A percentile compares a stretch with the other conserved stretches of the same genome.
Evolutionary conservation across 345 rosid genomes (phyloP).

Genomic region (Populus alba): DNA sequence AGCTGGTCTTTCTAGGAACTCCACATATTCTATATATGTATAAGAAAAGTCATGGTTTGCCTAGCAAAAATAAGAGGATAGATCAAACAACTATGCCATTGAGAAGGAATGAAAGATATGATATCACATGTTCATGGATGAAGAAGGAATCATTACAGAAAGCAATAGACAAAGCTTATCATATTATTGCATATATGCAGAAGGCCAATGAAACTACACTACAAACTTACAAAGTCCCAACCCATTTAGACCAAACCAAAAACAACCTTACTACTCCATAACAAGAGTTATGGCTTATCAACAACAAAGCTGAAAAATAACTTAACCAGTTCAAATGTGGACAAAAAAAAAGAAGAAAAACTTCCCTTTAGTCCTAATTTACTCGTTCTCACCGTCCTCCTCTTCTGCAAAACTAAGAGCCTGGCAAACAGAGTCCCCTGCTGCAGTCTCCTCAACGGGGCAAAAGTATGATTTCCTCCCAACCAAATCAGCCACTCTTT

Average conservation of each 20-base stretch:
- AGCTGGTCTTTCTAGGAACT: too few species aligned
- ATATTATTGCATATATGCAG: conserved; percentile 9
- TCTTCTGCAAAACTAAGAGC: conserved; percentile 18
- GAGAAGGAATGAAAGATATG: not conserved
- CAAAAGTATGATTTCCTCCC: conserved; percentile 55
- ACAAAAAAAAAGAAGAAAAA: not conserved
- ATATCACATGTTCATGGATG: not conserved
- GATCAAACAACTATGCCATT: not conserved
- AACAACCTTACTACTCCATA: not conserved
- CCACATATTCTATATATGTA: too few species aligned
- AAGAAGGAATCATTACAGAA: not conserved
- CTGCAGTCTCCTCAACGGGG: conserved; percentile 9
- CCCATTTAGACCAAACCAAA: not conserved
- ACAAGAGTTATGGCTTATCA: conserved; percentile 15
- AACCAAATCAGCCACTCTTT: conserved; percentile 75
- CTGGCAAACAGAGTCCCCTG: conserved; percentile 20
- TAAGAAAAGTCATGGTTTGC: too few species aligned
- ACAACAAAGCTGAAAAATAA: not conserved
- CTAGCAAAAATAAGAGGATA: not conserved
- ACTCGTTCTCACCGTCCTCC: not conserved
- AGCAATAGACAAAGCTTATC: conserved; percentile 7
- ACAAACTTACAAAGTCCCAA: not conserved
- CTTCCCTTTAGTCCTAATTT: not conserved
- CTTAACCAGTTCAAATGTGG: not conserved
- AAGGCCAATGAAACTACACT: not conserved